Evolutionary conservation across 305 asterid genomes (phyloP).

Genomic region (Fraxinus greggii): DNA sequence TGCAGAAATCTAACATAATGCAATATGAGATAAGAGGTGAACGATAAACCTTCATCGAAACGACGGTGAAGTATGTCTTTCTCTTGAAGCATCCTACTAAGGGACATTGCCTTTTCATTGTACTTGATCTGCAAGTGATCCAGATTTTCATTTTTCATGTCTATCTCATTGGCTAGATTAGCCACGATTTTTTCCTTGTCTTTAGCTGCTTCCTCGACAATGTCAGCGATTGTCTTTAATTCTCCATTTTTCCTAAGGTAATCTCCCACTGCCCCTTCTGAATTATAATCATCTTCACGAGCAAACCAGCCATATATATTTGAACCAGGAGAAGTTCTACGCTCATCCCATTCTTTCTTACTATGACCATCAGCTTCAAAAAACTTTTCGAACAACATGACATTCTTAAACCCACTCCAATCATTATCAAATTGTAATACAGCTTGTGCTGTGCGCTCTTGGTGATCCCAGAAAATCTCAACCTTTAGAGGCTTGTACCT

Average conservation of each 20-base stretch:
- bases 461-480: slow-evolving; percentile 52
- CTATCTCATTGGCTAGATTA: slow-evolving; percentile 50
- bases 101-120: slow-evolving; percentile 60
- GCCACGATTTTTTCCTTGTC: slow-evolving; percentile 48
- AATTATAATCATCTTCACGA: slow-evolving; percentile 57
- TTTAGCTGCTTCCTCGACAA: slow-evolving; percentile 52
- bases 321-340: slow-evolving; percentile 35
- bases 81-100: slow-evolving; percentile 82
- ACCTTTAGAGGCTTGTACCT: slow-evolving; percentile 60
- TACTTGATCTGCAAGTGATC: slow-evolving; percentile 51
- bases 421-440: slow-evolving; percentile 58
- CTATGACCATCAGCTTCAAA: slow-evolving; percentile 56
- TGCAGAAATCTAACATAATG: neutral
- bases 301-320: slow-evolving; percentile 74
- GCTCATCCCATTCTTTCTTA: slow-evolving; percentile 55
- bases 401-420: slow-evolving; percentile 77
- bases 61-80: slow-evolving; percentile 68
- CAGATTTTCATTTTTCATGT: slow-evolving; percentile 60
- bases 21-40: neutral
- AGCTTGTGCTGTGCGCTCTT: slow-evolving; percentile 38
- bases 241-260: slow-evolving; percentile 57
- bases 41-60: slow-evolving; percentile 61
- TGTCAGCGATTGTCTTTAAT: slow-evolving; percentile 55
- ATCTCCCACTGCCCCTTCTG: slow-evolving; percentile 68
- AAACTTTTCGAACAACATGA: slow-evolving; percentile 69